These are phyloP conservation scores for Grosmannia clavigera DNA, from an alignment of 2,329 filamentous ascomycete species.

Conservation along the genomic window DNA sequence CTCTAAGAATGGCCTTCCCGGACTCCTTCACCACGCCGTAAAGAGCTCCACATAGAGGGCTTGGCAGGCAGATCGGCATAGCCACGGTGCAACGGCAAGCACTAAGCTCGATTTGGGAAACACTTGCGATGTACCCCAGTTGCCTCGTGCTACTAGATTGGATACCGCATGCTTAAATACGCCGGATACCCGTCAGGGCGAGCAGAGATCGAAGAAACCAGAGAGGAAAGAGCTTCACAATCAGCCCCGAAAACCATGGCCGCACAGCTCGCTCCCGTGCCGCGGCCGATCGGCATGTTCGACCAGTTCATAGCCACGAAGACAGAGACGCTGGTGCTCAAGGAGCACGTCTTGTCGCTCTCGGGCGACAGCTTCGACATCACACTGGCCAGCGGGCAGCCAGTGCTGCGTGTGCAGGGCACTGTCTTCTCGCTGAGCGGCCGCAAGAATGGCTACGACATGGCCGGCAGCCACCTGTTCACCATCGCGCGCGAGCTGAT, in stretches of 20 bases:
- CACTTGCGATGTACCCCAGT: too few species aligned
- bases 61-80: too few species aligned
- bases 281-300: conserved; percentile 9
- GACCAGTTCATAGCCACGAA: conserved; percentile 5
- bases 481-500: conserved; percentile 42
- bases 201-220: too few species aligned
- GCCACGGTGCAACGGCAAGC: too few species aligned
- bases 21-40: too few species aligned
- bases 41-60: too few species aligned
- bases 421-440: conserved; percentile 38
- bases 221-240: background rate
- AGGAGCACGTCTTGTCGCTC: conserved; percentile 49
- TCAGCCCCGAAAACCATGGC: background rate
- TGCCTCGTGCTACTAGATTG: too few species aligned
- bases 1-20: too few species aligned
- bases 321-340: conserved; percentile 39
- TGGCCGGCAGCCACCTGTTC: conserved; percentile 41
- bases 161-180: too few species aligned
- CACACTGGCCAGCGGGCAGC: conserved; percentile 37
- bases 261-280: conserved; percentile 6
- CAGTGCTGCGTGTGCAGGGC: conserved; percentile 44
- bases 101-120: too few species aligned
- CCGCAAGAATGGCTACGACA: conserved; percentile 44
- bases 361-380: conserved; percentile 54
- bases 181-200: background rate